Evolutionary conservation across 306 rosid species (phyloP).

Genomic region (Purshia tridentata): DNA sequence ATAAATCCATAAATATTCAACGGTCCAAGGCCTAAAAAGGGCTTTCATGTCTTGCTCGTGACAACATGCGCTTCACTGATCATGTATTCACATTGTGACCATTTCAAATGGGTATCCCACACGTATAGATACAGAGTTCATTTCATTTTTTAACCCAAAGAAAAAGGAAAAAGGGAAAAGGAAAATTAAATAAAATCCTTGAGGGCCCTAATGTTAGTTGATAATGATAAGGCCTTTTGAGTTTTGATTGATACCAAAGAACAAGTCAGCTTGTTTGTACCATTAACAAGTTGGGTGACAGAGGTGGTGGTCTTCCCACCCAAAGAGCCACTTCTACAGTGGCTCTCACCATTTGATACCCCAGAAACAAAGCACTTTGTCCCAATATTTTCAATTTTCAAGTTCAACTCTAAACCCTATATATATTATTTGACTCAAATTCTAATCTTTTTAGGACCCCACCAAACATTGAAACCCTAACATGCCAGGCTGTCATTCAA

Average conservation of each 20-base stretch:
- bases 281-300: conserved; percentile 25
- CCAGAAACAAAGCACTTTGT: background rate
- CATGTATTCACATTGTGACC: background rate
- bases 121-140: background rate
- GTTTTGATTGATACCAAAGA: conserved; percentile 4
- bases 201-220: background rate
- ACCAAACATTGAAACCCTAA: conserved; percentile 8
- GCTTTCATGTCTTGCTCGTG: background rate
- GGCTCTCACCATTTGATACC: background rate
- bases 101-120: background rate
- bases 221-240: background rate
- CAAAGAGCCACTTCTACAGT: conserved; percentile 1
- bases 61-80: background rate
- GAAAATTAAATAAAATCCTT: background rate
- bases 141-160: background rate
- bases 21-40: background rate
- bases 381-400: conserved; percentile 1
- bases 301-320: conserved; percentile 35
- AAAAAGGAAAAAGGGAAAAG: background rate
- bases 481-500: conserved; percentile 39
- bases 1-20: background rate
- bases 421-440: conserved; percentile 3
- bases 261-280: conserved; percentile 6
- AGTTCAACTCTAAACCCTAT: too few relatives aligned
- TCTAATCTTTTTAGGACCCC: conserved; percentile 9